phyloP scores from a whole-genome alignment of 225 moss, liverwort and hornwort species.

The Pseudoscleropodium purum region DNA sequence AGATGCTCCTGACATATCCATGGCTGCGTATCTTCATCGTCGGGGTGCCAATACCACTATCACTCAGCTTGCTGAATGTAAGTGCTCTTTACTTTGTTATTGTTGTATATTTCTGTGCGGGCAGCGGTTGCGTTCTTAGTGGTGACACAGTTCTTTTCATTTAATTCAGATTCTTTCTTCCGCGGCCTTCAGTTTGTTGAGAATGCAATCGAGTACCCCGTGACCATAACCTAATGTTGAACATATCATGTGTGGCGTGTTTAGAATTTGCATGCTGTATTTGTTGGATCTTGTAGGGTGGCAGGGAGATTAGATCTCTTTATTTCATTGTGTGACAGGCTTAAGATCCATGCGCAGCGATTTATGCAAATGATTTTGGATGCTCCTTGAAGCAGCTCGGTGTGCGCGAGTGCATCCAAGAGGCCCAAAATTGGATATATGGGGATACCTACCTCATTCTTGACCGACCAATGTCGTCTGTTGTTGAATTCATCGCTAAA shows the following conservation, averaged over 20 bases:
- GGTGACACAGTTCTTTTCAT: neutral
- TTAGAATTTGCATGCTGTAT: neutral
- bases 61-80: conserved; percentile 71
- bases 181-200: neutral
- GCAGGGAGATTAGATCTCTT: neutral
- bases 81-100: neutral
- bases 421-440: conserved; percentile 77
- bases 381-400: conserved; percentile 89
- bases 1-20: conserved; percentile 55
- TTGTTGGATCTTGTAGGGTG: neutral
- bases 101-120: neutral
- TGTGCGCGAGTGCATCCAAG: conserved; percentile 78
- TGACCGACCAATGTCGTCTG: conserved; percentile 76
- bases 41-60: conserved; percentile 48
- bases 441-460: conserved; percentile 86
- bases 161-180: neutral
- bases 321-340: conserved; percentile 6
- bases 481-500: conserved; percentile 61
- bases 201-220: neutral
- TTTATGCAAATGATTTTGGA: conserved; percentile 96
- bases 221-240: neutral
- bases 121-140: neutral
- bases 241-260: neutral
- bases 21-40: conserved; percentile 61
- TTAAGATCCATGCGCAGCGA: conserved; percentile 40